Percentiles rank a stretch among this genome's conserved stretches.
Conservation (phyloP, 2,329 filamentous ascomycete species). For the Bipolaris cookei region DNA sequence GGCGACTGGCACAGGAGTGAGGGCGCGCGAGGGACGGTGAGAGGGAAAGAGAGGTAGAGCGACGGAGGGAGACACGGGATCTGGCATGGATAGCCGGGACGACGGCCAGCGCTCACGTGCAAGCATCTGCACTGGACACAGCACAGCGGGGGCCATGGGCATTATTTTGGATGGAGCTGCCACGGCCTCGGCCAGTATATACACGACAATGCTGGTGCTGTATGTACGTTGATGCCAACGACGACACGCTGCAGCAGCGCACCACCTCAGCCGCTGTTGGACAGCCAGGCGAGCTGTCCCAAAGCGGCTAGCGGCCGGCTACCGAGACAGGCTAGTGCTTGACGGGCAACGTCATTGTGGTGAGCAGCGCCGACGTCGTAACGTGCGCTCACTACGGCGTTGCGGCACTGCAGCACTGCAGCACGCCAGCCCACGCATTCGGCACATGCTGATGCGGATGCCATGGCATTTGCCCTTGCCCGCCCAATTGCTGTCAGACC, state of each 20-base stretch:
- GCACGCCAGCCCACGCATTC: conserved; percentile 1
- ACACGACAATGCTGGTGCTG: not conserved
- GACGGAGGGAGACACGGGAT: conserved; percentile 1
- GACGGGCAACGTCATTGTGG: conserved; percentile 22
- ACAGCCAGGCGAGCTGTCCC: not conserved
- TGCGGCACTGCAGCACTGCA: conserved; percentile 8
- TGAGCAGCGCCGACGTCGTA: conserved; percentile 10
- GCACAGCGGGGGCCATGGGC: not conserved
- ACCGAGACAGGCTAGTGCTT: conserved; percentile 7
- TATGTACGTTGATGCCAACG: not conserved
- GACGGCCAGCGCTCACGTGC: not conserved
- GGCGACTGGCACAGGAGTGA: not conserved
- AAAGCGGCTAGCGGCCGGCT: conserved; percentile 12
- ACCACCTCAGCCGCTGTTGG: not conserved
- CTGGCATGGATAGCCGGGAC: not conserved
- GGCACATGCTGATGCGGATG: not conserved
- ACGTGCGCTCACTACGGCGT: conserved; percentile 1
- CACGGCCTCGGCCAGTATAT: not conserved
- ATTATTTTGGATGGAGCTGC: not conserved
- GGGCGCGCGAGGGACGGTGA: not conserved
- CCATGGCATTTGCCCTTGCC: conserved; percentile 8
- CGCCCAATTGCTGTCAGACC: conserved; percentile 5
- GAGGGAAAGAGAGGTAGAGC: not conserved
- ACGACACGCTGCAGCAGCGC: not conserved
- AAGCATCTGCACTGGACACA: not conserved